Base-by-base conservation (phyloP, 768 basidiomycete genomes). In the Serpula lacrymans region DNA sequence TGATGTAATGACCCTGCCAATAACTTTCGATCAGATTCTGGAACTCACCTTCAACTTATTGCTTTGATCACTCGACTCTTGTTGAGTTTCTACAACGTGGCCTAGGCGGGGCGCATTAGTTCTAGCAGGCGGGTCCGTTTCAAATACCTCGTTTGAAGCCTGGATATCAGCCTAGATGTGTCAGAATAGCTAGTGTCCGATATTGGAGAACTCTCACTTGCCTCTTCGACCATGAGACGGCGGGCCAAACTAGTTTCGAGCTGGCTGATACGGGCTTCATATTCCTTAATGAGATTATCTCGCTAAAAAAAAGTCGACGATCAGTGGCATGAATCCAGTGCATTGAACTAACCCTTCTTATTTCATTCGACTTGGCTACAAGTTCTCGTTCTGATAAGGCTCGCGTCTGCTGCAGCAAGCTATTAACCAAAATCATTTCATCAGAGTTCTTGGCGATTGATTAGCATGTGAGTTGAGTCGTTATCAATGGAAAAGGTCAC, bases 361-460 rank as follows among this genome's bases (percentile, higher is more conserved):
- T 65, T 40, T 81, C 78, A 47, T 81, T 78, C 37, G 65, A 65
- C 53, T 80, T 80, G 18, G 63, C 66, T 22, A 80, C 68, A 26
- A 72, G 60, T 13, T 74, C 71, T 37, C 78, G 69, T 45, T 78
- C 79, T 47, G 79, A 70, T 16, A 72, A 56, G 9, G 67, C 64
- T 37, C 71, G 65, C 12, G 74, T 67, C 34, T 70, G 56, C 28
- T 60, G 59, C 47, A 75, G 64, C 22, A 82, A 48, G 34, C 62
- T 57, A 37, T 67, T 57, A 6, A 75, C 70, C 34, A 82, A 68
- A 4, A 58, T 65, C 51, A 69, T 75, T 53, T 82, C 80, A 11
- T 63, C 50, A 36, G 73, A 69, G 28, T 62, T 70, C 78, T 80
- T 32, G 32, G 31, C 34, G 18, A 32, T 16, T 34, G 40, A 32